These are phyloP conservation scores for Saccharomycopsis olivae DNA, from an alignment of 805 yeast species.

Conservation along the genomic window DNA sequence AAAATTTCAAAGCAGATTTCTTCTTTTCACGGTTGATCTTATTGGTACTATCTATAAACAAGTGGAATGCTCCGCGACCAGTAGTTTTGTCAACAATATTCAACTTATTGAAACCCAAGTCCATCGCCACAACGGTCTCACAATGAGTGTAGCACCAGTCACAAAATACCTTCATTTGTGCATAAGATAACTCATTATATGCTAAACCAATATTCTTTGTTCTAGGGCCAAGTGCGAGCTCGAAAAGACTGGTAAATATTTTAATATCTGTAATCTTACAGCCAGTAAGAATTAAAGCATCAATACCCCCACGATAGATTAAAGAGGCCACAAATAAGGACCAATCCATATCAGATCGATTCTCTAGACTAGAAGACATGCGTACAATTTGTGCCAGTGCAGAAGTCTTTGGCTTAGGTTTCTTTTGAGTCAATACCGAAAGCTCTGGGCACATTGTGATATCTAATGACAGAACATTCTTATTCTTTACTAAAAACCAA, in stretches of 20 bases:
- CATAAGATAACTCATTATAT: conserved; percentile 50
- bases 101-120: conserved; percentile 74
- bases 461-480: conserved; percentile 48
- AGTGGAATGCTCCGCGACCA: conserved; percentile 15
- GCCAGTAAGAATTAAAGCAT: conserved; percentile 73
- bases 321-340: conserved; percentile 64
- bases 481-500: conserved; percentile 61
- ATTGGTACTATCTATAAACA: neutral
- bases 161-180: conserved; percentile 49
- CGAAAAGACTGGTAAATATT: conserved; percentile 51
- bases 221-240: conserved; percentile 44
- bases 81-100: conserved; percentile 26
- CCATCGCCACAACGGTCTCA: conserved; percentile 52
- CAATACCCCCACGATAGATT: conserved; percentile 65
- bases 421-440: conserved; percentile 20
- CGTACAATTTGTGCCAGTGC: conserved; percentile 20
- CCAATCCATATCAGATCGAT: conserved; percentile 78
- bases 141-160: conserved; percentile 39
- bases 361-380: conserved; percentile 28
- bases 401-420: neutral
- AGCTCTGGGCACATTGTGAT: conserved; percentile 42
- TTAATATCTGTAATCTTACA: conserved; percentile 46
- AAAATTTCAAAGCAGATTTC: conserved; percentile 8
- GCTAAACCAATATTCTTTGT: conserved; percentile 72
- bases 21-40: conserved; percentile 12